Evolutionary conservation across 1,139 yeast genomes (phyloP).

Genomic region (Geotrichum klebahnii): DNA sequence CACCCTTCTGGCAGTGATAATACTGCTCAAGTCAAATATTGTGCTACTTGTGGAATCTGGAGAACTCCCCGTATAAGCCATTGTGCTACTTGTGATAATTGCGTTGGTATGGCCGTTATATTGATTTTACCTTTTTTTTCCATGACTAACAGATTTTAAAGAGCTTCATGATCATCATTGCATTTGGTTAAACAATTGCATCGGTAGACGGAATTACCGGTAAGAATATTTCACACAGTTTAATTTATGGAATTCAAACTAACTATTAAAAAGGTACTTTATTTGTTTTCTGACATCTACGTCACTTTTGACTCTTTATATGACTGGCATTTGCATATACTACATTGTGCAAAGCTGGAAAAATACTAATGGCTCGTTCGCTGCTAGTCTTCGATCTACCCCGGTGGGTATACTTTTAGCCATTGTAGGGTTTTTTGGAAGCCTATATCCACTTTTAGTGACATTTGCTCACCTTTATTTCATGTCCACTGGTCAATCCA

Average conservation of each 20-base stretch:
- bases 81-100: slow-evolving; percentile 63
- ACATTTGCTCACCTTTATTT: slow-evolving; percentile 15
- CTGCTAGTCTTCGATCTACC: slow-evolving; percentile 14
- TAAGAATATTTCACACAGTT: slow-evolving; percentile 16
- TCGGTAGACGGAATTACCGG: slow-evolving; percentile 65
- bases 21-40: slow-evolving; percentile 50
- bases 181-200: slow-evolving; percentile 72
- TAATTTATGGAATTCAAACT: background rate
- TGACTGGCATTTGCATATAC: slow-evolving; percentile 15
- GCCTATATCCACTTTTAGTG: slow-evolving; percentile 16
- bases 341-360: slow-evolving; percentile 18
- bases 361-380: slow-evolving; percentile 9
- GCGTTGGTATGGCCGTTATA: slow-evolving; percentile 47
- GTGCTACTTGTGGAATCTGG: slow-evolving; percentile 59
- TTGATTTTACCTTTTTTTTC: background rate
- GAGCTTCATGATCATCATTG: slow-evolving; percentile 70
- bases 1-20: slow-evolving; percentile 26
- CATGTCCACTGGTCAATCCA: slow-evolving; percentile 19
- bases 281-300: slow-evolving; percentile 17
- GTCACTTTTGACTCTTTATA: slow-evolving; percentile 5
- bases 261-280: slow-evolving; percentile 3
- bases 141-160: background rate
- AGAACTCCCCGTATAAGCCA: slow-evolving; percentile 70
- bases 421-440: slow-evolving; percentile 15
- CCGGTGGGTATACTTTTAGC: slow-evolving; percentile 21